Evolutionary conservation across 257 asterid species (phyloP).

Genomic region (Solanum bukasovii): DNA sequence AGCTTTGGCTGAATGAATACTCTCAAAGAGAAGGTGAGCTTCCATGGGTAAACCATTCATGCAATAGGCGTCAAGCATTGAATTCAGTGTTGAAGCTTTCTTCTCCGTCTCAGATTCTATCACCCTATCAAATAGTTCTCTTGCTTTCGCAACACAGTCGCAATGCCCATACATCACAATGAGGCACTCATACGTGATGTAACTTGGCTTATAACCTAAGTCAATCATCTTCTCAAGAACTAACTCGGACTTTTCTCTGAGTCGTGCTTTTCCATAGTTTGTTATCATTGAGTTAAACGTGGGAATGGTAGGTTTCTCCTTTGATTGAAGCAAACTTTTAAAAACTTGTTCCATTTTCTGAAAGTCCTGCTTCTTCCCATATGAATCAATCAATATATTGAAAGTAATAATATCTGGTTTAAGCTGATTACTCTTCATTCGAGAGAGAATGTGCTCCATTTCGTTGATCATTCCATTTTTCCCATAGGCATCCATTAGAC

Average conservation of each 20-base stretch:
- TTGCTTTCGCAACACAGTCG: constrained; percentile 61
- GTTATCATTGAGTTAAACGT: constrained; percentile 93
- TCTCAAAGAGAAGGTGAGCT: constrained; percentile 63
- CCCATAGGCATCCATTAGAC: constrained; percentile 98
- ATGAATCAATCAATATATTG: constrained; percentile 74
- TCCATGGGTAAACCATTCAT: constrained; percentile 67
- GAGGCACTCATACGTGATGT: constrained; percentile 72
- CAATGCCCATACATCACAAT: constrained; percentile 79
- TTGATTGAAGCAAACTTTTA: constrained; percentile 65
- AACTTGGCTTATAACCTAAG: constrained; percentile 76
- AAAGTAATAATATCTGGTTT: constrained; percentile 80
- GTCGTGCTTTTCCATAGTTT: constrained; percentile 90
- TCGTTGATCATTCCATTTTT: constrained; percentile 76
- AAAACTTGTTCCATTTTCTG: constrained; percentile 96
- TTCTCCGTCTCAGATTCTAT: constrained; percentile 48
- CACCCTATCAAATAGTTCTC: constrained; percentile 60
- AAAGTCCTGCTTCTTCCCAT: constrained; percentile 84
- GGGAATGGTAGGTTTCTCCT: constrained; percentile 70
- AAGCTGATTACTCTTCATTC: constrained; percentile 63
- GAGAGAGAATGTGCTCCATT: constrained; percentile 71
- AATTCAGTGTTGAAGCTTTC: constrained; percentile 70
- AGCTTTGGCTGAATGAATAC: constrained; percentile 19
- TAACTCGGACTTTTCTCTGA: constrained; percentile 61
- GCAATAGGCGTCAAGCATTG: constrained; percentile 87
- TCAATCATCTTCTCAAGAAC: constrained; percentile 50